Percentiles rank a stretch among this genome's conserved stretches.
phyloP scores from a whole-genome alignment of 768 basidiomycete genomes.

The Serendipita sp. region DNA sequence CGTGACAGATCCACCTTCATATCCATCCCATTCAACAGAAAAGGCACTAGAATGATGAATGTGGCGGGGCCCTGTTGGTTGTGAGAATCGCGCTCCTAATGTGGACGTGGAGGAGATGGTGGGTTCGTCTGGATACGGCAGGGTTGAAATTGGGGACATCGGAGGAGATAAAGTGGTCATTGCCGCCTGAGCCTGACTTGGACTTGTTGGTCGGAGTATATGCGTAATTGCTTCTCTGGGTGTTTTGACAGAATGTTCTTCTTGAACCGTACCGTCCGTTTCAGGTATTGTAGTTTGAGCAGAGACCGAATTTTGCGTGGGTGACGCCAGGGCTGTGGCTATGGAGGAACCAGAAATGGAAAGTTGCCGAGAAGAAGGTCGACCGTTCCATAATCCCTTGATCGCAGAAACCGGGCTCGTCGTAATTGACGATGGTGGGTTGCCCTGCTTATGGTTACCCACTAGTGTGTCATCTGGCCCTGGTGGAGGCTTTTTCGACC shows the following conservation, averaged over 20 bases:
- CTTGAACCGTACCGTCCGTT: not conserved
- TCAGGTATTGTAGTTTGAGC: not conserved
- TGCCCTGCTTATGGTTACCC: not conserved
- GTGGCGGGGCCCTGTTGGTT: not conserved
- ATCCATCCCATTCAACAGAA: not conserved
- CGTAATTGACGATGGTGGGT: not conserved
- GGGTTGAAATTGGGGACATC: not conserved
- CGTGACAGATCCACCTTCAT: not conserved
- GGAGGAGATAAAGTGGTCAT: not conserved
- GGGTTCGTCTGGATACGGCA: not conserved
- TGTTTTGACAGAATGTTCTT: not conserved
- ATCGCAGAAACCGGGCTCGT: constrained; percentile 30
- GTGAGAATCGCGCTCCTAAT: not conserved
- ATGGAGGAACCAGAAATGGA: not conserved
- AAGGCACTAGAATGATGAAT: not conserved
- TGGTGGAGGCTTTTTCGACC: not conserved
- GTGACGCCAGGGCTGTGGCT: not conserved
- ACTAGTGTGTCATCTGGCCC: not conserved
- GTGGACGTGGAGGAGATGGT: not conserved
- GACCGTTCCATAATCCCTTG: constrained; percentile 37
- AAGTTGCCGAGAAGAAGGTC: not conserved
- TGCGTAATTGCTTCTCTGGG: not conserved
- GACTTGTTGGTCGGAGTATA: not conserved
- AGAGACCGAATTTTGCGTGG: not conserved
- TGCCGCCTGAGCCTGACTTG: not conserved